Evolutionary conservation across 805 yeast genomes (phyloP), one percentile per base, ranked within the genome.

Genomic region (Saccharomycopsis sp.): DNA sequence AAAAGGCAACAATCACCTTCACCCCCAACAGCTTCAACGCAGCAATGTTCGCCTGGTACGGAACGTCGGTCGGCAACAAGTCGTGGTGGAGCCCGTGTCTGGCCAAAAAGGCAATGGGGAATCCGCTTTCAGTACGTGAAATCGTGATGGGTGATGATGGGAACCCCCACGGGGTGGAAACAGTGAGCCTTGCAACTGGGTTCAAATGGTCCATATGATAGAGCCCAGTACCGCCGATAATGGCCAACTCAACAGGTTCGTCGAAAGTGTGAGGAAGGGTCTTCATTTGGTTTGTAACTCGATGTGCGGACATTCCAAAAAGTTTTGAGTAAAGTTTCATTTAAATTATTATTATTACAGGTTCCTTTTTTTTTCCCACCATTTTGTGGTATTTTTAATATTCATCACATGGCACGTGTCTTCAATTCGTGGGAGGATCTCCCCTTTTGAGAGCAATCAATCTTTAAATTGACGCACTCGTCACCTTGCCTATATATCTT

Each of bases 171-270:
- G 99, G 99, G 3, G 99, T 92, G 15, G 81, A 72, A 44, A 87
- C 63, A 12, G 85, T 75, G 31, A 92, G 63, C 51, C 80, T 68
- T 12, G 96, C 95, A 34, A 89, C 94, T 3, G 95, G 94, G 36
- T 78, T 72, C 42, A 92, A 68, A 43, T 84, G 77, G 30, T 80
- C 84, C 43, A 92, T 68, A 44, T 84, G 82, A 67, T 92, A 92
- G 22, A 92, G 71, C n/a, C 99, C 99, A 4, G 98, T 92, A 30
- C 98, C 98, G 30, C 98, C 98, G 58, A 92, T 92, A 51, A 92
- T 75, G 26, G 95, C 97, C 32, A 92, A 69, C 30, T 74, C 70
- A 19, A 92, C 83, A 25, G 83, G 79, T 52, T 77, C 82, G 42
- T 61, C 57, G 62, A 72, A 79, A 23, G 63, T 62, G 44, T 70